Conservation (phyloP, 2,329 filamentous ascomycete genomes). For the Lecanicillium sp. region DNA sequence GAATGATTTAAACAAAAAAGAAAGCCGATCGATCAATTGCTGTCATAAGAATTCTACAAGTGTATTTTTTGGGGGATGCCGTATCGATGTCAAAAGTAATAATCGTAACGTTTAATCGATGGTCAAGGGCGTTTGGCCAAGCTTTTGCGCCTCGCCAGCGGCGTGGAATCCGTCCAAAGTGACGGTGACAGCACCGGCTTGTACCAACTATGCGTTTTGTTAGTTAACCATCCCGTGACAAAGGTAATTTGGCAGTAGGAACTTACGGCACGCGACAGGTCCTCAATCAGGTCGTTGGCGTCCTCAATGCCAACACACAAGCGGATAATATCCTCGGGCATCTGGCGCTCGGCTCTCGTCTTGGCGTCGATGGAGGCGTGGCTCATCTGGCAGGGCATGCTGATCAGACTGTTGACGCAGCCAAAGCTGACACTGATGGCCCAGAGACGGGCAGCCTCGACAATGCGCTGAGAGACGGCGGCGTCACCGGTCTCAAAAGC, state of each 20-base stretch:
- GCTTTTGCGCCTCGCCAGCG: conserved; percentile 27
- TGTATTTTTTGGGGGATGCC: neutral
- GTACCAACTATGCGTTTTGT: conserved; percentile 61
- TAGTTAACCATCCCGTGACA: too few species aligned
- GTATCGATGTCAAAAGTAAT: neutral
- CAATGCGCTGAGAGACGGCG: conserved; percentile 79
- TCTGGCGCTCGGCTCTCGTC: conserved; percentile 77
- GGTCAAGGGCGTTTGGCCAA: conserved; percentile 26
- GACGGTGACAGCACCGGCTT: conserved; percentile 87
- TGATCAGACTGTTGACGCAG: conserved; percentile 96
- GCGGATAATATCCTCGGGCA: conserved; percentile 95
- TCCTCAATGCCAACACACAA: conserved; percentile 97
- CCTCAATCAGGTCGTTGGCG: conserved; percentile 82
- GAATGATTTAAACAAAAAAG: neutral
- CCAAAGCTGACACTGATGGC: conserved; percentile 96
- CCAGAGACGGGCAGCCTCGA: conserved; percentile 87
- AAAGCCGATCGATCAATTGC: neutral
- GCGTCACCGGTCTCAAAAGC: conserved; percentile 94
- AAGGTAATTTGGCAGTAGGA: too few species aligned
- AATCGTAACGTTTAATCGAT: conserved; percentile 14
- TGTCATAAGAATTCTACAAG: conserved; percentile 11
- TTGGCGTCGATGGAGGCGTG: conserved; percentile 97
- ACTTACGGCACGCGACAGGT: conserved; percentile 83
- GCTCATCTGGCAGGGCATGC: conserved; percentile 99
- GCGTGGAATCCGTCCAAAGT: conserved; percentile 79